phyloP scores from a whole-genome alignment of 1,284 basidiomycete genomes.

The Lentinula novae-zelandiae region DNA sequence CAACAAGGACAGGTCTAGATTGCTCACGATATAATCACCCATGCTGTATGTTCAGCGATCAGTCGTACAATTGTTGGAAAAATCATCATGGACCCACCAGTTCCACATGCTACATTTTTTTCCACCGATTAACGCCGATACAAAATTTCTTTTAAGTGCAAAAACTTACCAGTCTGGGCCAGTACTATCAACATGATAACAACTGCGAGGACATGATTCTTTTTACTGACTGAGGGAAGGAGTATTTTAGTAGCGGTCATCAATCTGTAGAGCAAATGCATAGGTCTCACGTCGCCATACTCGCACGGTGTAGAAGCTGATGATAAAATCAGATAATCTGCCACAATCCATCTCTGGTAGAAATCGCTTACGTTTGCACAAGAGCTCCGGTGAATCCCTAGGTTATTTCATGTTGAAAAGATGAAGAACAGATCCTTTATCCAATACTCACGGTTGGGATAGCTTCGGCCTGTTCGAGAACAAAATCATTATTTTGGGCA shows the following conservation, averaged over 20 bases:
- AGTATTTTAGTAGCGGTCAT: not conserved
- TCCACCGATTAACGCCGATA: not conserved
- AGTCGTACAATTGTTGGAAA: not conserved
- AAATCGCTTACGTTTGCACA: slow-evolving; percentile 12
- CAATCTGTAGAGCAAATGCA: not conserved
- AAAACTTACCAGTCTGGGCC: slow-evolving; percentile 6
- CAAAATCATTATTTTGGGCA: not conserved
- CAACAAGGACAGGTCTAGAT: not conserved
- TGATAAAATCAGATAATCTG: not conserved
- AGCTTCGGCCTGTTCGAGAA: slow-evolving; percentile 8
- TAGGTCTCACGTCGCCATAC: slow-evolving; percentile 13
- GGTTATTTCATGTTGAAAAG: not conserved
- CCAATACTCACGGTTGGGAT: slow-evolving; percentile 11
- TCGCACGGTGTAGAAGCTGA: slow-evolving; percentile 13
- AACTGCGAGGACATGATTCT: slow-evolving; percentile 9
- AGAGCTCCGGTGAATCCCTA: slow-evolving; percentile 15
- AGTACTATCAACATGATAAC: slow-evolving; percentile 12
- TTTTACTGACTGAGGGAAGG: slow-evolving; percentile 13
- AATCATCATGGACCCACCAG: slow-evolving; percentile 5
- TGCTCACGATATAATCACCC: slow-evolving; percentile 15
- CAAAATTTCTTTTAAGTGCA: not conserved
- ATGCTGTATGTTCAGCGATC: slow-evolving; percentile 8
- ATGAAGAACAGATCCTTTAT: not conserved
- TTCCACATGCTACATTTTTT: slow-evolving; percentile 10
- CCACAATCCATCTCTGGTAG: not conserved